These are phyloP conservation scores for Ogataea nakhonphanomensis DNA, from an alignment of 805 yeast species.

Conservation along the genomic window DNA sequence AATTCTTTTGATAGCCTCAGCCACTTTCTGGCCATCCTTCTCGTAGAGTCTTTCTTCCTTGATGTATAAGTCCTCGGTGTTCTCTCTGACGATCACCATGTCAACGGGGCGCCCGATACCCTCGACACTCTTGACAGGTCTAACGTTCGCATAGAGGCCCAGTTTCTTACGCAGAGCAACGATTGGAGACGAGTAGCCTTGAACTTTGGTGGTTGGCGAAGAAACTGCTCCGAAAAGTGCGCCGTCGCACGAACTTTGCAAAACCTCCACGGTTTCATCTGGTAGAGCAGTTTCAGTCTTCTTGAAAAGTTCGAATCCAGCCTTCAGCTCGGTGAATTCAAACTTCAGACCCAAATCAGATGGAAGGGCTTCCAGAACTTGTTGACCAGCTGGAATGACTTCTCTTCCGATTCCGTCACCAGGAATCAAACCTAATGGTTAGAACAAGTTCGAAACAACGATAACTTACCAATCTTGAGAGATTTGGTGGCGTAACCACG, in stretches of 20 bases:
- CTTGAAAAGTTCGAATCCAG: constrained; percentile 93
- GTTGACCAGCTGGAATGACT: constrained; percentile 95
- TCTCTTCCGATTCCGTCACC: constrained; percentile 99
- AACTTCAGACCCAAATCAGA: constrained; percentile 72
- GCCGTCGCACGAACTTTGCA: constrained; percentile 86
- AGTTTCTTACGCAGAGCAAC: constrained; percentile 96
- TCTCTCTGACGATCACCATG: constrained; percentile 97
- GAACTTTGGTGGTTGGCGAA: constrained; percentile 90
- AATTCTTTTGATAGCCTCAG: constrained; percentile 97
- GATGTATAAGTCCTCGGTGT: constrained; percentile 95
- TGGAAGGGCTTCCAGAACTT: constrained; percentile 79
- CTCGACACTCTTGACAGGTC: constrained; percentile 93
- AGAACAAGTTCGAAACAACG: background rate
- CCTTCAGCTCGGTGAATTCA: constrained; percentile 83
- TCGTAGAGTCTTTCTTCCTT: constrained; percentile 83
- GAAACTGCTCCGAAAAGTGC: constrained; percentile 97
- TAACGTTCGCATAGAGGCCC: constrained; percentile 93
- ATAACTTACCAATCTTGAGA: constrained; percentile 45
- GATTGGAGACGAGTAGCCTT: constrained; percentile 96
- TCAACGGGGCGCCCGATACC: constrained; percentile 88
- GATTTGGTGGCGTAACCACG: constrained; percentile 37
- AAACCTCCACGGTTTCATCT: constrained; percentile 77
- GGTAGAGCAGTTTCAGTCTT: constrained; percentile 96
- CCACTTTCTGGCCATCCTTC: constrained; percentile 82
- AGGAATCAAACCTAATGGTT: constrained; percentile 59